phyloP scores from a whole-genome alignment of 768 basidiomycete genomes.

The Phylloporus scabripes region DNA sequence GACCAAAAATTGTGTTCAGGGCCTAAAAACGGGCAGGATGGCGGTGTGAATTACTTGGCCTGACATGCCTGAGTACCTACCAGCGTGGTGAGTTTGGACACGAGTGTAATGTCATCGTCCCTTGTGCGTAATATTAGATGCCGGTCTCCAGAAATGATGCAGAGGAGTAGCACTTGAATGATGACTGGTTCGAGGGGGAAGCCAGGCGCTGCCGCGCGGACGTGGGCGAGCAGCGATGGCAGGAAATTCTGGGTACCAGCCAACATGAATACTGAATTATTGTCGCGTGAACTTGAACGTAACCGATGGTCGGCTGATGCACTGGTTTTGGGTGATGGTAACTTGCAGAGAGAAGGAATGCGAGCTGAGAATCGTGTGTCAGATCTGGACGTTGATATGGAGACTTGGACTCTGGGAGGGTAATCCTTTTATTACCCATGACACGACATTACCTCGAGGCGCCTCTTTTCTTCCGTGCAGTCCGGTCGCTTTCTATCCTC shows the following conservation, averaged over 20 bases:
- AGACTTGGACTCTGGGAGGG: constrained; percentile 2
- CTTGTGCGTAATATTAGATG: constrained; percentile 60
- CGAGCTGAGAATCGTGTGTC: background rate
- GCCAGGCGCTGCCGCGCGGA: constrained; percentile 40
- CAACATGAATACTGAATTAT: no score
- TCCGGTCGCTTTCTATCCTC: constrained; percentile 11
- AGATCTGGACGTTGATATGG: constrained; percentile 22
- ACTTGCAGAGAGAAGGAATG: constrained; percentile 4
- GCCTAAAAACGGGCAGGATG: constrained; percentile 37
- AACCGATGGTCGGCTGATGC: no score
- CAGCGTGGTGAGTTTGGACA: constrained; percentile 52
- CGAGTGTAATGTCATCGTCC: constrained; percentile 58
- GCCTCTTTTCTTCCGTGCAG: constrained; percentile 14
- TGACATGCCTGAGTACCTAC: constrained; percentile 32
- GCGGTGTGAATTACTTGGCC: constrained; percentile 5
- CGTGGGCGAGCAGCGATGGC: constrained; percentile 42
- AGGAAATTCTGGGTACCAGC: constrained; percentile 45
- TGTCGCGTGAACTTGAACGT: no score
- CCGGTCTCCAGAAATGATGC: constrained; percentile 55
- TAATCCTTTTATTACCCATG: background rate
- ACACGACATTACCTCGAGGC: constrained; percentile 30
- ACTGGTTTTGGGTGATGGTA: constrained; percentile 25
- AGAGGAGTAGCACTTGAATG: constrained; percentile 61
- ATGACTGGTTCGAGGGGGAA: constrained; percentile 59
- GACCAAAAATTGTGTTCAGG: constrained; percentile 54